Conservation (phyloP, 805 yeast species). For the Lipomyces orientalis region DNA sequence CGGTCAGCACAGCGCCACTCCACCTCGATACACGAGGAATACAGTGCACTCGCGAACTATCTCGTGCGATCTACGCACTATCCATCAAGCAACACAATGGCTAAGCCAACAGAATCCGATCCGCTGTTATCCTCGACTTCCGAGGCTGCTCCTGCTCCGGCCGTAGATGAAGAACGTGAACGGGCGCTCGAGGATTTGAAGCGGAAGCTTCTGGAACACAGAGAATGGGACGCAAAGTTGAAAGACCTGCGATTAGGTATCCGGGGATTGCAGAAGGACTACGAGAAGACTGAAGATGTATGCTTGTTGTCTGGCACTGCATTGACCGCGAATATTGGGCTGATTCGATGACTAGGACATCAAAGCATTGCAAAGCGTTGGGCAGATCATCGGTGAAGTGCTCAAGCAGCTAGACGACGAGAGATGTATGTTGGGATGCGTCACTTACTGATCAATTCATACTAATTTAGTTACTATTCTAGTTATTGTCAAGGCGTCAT, state of each 20-base stretch:
- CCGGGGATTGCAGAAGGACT: slow-evolving; percentile 80
- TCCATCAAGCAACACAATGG: slow-evolving; percentile 17
- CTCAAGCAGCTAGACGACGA: slow-evolving; percentile 94
- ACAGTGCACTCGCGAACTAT: background rate
- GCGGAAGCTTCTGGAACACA: slow-evolving; percentile 86
- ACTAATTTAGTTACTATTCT: background rate
- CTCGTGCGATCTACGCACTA: background rate
- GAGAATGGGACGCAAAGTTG: slow-evolving; percentile 90
- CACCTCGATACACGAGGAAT: background rate
- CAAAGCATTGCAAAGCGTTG: slow-evolving; percentile 95
- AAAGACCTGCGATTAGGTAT: slow-evolving; percentile 82
- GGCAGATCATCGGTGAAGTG: slow-evolving; percentile 96
- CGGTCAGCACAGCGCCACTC: background rate
- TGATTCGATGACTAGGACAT: slow-evolving; percentile 63
- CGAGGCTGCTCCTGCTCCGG: slow-evolving; percentile 8
- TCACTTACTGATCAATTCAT: background rate
- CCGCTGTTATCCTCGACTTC: slow-evolving; percentile 19
- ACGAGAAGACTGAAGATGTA: slow-evolving; percentile 85
- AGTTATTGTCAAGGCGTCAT: slow-evolving; percentile 89
- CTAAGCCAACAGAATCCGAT: slow-evolving; percentile 28
- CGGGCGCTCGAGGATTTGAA: slow-evolving; percentile 79
- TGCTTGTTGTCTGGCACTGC: slow-evolving; percentile 5
- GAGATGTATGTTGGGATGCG: slow-evolving; percentile 53
- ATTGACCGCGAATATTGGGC: background rate
- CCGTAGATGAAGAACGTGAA: slow-evolving; percentile 70